Conservation (phyloP, 208 protist species). For the Crithidia acanthocephali region DNA sequence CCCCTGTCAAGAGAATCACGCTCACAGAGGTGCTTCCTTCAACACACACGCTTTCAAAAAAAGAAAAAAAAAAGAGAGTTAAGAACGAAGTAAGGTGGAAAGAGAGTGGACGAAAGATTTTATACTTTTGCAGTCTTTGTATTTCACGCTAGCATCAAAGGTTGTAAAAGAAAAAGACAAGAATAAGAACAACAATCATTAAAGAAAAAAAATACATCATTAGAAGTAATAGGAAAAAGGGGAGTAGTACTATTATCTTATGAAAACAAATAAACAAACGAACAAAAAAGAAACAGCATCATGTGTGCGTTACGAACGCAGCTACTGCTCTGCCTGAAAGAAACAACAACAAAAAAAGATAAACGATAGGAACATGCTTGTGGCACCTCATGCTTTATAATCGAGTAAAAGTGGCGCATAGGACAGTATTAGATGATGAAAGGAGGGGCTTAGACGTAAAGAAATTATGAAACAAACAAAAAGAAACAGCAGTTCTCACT, state of each 20-base stretch:
- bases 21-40: not conserved
- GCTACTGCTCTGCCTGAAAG: not conserved
- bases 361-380: not conserved
- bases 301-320: not conserved
- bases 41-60: not conserved
- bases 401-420: too few species aligned
- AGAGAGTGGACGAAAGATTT: too few species aligned
- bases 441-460: not conserved
- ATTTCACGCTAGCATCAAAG: too few species aligned
- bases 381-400: not conserved
- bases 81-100: too few species aligned
- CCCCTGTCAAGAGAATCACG: too few species aligned
- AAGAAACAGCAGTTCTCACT: too few species aligned
- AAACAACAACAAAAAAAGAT: not conserved
- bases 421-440: not conserved
- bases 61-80: constrained; percentile 10
- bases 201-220: not conserved
- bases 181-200: not conserved
- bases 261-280: too few species aligned
- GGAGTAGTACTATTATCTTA: too few species aligned
- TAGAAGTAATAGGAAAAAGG: too few species aligned
- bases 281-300: not conserved
- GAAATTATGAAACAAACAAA: too few species aligned
- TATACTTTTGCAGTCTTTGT: too few species aligned
- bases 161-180: constrained; percentile 19